A percentile compares a stretch with the other conserved stretches of the same genome.
phyloP scores from a whole-genome alignment of 306 rosid species.

The Ormosia emarginata region DNA sequence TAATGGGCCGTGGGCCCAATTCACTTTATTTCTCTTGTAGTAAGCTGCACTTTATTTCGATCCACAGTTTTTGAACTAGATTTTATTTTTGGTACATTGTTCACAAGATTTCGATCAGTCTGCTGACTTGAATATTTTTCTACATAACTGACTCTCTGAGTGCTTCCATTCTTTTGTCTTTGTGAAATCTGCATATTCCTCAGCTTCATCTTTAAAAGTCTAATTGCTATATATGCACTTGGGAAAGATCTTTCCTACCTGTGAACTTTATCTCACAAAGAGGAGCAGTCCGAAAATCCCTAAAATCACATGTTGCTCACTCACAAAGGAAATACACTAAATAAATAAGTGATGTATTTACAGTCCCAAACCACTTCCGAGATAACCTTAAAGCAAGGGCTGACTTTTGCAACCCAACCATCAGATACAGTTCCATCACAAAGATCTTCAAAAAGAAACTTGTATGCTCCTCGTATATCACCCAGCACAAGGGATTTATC shows the following conservation, averaged over 20 bases:
- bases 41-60: no score
- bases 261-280: constrained; percentile 66
- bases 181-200: constrained; percentile 47
- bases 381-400: constrained; percentile 83
- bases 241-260: constrained; percentile 83
- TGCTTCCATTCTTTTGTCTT: constrained; percentile 35
- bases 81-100: constrained; percentile 34
- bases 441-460: constrained; percentile 71
- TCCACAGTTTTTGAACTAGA: constrained; percentile 32
- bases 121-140: constrained; percentile 43
- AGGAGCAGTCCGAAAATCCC: constrained; percentile 64
- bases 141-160: constrained; percentile 20
- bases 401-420: constrained; percentile 73
- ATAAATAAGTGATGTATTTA: constrained; percentile 52
- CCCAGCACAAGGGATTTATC: constrained; percentile 79
- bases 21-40: no score
- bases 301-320: constrained; percentile 96
- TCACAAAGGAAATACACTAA: constrained; percentile 89
- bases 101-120: constrained; percentile 29
- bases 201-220: constrained; percentile 70
- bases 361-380: constrained; percentile 73
- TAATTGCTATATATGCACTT: constrained; percentile 68
- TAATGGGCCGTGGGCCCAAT: no score
- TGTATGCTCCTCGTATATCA: constrained; percentile 62
- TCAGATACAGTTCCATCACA: constrained; percentile 63